Conservation (phyloP, 106 monocot genomes). For the Triglochin maritima region DNA sequence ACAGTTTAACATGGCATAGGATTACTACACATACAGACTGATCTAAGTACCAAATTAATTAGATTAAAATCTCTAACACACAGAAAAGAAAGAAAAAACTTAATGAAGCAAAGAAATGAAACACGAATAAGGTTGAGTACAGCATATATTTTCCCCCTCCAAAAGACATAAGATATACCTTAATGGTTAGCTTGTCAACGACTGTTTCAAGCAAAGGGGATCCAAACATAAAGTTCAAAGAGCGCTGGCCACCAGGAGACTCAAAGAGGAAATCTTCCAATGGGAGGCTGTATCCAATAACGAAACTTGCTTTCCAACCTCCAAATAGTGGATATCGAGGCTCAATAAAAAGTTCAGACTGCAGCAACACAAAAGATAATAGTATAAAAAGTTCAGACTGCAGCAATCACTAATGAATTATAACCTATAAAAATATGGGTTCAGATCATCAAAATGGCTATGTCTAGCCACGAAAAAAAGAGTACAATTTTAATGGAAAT, state of each 20-base stretch:
- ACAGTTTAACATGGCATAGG: too few relatives aligned
- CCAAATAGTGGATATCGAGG: slow-evolving; percentile 91
- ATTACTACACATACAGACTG: too few relatives aligned
- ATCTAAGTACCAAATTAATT: too few relatives aligned
- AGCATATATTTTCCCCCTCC: not conserved
- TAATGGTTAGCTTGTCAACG: slow-evolving; percentile 60
- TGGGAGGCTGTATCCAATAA: slow-evolving; percentile 55
- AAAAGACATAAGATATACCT: slow-evolving; percentile 27
- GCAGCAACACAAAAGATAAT: slow-evolving; percentile 8
- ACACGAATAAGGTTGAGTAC: not conserved
- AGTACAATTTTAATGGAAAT: too few relatives aligned
- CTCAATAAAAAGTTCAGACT: slow-evolving; percentile 87
- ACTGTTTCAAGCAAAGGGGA: slow-evolving; percentile 57
- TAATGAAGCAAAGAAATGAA: not conserved
- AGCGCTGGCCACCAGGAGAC: slow-evolving; percentile 45
- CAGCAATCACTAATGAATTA: slow-evolving; percentile 4
- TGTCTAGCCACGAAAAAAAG: too few relatives aligned
- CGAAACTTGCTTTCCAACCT: slow-evolving; percentile 76
- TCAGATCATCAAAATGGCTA: not conserved
- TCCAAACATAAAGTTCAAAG: slow-evolving; percentile 67
- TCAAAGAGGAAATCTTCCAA: slow-evolving; percentile 71
- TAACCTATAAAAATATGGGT: not conserved
- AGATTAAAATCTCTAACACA: not conserved
- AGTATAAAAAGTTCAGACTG: slow-evolving; percentile 70
- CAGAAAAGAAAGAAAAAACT: not conserved